Evolutionary conservation across 129 eudicot genomes (phyloP).

Genomic region (Scalesia atractyloides): DNA sequence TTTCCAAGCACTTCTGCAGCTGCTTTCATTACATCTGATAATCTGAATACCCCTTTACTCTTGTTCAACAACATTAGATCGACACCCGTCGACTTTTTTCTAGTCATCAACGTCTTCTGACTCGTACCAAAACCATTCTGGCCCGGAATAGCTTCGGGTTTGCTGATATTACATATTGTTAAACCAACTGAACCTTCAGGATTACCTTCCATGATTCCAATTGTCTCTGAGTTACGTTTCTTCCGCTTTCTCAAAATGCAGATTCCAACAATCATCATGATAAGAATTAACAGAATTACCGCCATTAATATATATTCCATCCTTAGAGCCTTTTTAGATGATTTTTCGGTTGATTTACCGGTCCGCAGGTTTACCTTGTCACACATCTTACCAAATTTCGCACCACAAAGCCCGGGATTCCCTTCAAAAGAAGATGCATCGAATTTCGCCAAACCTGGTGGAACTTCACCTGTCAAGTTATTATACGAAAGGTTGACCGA

Average conservation of each 20-base stretch:
- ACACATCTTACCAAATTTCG: slow-evolving; percentile 38
- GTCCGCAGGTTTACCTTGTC: not conserved
- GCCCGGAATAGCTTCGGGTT: slow-evolving; percentile 20
- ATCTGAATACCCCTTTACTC: slow-evolving; percentile 55
- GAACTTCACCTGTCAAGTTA: slow-evolving; percentile 61
- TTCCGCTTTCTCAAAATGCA: slow-evolving; percentile 27
- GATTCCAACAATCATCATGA: slow-evolving; percentile 48
- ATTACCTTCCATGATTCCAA: slow-evolving; percentile 30
- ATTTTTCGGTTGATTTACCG: slow-evolving; percentile 9
- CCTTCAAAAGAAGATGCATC: slow-evolving; percentile 48
- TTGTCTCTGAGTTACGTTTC: slow-evolving; percentile 10
- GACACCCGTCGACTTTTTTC: slow-evolving; percentile 32
- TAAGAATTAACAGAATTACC: slow-evolving; percentile 32
- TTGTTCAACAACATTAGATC: slow-evolving; percentile 64
- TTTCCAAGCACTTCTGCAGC: slow-evolving; percentile 80
- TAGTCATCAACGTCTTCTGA: slow-evolving; percentile 32
- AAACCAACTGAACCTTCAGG: slow-evolving; percentile 45
- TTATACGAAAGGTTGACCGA: slow-evolving; percentile 56
- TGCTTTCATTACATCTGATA: slow-evolving; percentile 77
- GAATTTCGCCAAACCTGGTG: slow-evolving; percentile 45
- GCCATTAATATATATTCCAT: slow-evolving; percentile 37
- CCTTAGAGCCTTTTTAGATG: slow-evolving; percentile 7
- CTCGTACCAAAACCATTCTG: slow-evolving; percentile 37
- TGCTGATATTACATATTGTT: slow-evolving; percentile 29
- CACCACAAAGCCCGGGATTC: slow-evolving; percentile 66